These are phyloP conservation scores for Neurospora sp. DNA, from an alignment of 495 filamentous ascomycete genomes.

Conservation along the genomic window DNA sequence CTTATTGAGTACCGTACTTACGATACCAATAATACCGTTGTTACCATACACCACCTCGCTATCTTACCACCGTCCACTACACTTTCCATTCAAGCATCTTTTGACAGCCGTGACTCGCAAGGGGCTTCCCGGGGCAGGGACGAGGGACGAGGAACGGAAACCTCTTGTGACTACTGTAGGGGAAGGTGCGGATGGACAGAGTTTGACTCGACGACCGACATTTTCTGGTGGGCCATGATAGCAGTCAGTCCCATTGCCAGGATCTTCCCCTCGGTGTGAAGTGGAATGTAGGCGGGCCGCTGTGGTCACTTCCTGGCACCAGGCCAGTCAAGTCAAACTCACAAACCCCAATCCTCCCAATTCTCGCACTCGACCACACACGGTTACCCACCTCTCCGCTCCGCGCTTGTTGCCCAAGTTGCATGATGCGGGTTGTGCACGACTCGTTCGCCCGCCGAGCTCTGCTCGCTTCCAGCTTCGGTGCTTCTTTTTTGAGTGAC, in stretches of 20 bases:
- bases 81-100: not conserved
- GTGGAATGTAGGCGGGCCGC: not conserved
- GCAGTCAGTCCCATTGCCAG: not conserved
- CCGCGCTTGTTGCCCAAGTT: not conserved
- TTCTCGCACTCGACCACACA: not conserved
- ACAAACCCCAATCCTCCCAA: not conserved
- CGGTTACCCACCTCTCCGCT: not conserved
- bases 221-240: not conserved
- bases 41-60: not conserved
- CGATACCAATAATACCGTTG: not conserved
- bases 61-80: not conserved
- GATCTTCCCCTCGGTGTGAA: not conserved
- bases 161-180: not conserved
- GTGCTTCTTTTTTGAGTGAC: not conserved
- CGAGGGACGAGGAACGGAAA: not conserved
- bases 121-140: not conserved
- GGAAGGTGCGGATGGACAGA: not conserved
- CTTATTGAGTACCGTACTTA: not conserved
- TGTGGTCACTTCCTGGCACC: not conserved
- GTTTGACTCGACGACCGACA: not conserved
- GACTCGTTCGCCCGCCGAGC: not conserved
- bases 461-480: not conserved
- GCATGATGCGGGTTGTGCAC: not conserved
- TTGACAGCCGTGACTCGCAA: not conserved
- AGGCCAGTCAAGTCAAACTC: not conserved